Base-by-base conservation (phyloP, 345 rosid genomes). In the Atalantia buxifolia region DNA sequence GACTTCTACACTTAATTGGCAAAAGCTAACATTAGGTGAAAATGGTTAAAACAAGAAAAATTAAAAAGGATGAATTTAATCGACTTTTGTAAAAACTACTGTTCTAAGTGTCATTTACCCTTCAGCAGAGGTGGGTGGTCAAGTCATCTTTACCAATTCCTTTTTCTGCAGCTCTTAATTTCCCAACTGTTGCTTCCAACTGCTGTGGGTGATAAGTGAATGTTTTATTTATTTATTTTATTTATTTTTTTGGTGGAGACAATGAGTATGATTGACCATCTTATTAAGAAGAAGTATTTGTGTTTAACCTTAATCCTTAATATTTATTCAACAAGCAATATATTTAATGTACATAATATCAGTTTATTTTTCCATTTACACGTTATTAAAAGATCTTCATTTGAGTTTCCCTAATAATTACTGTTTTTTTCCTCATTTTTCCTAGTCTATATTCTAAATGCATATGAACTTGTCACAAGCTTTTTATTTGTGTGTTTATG, bases 251-350 rank as follows among this genome's bases (percentile, higher is more conserved):
- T 40, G 60, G 33, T 64, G 75, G 64, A 69, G 76, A 80, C 31
- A 35, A 80, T 14, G 62, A 14, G 40, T 68, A 70, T 64, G 30
- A 53, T 33, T 48, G 36, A 28, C 70, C 6, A 28, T 63, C 71
- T 50, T n/a, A 61, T 69, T 50, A 76, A 81, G 68, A 76, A n/a
- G 66, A 71, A 42, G 12, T 16, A 16, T n/a, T 55, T 48, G 28
- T 25, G 7, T 71, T 69, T 78, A 50, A 48, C 19, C 68, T 50
- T 55, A 40, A 2, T 74, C 27, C 10, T 45, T 45, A 45, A 45
- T 45, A 45, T 45, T 62, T 40, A 31, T 65, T 74, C 48, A 40
- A 42, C 28, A 50, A 6, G 27, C 12, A 18, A n/a, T 61, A 24
- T 35, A 21, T 63, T 45, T 45, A 61, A 60, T 60, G 66, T 35